Percentiles rank a stretch among this genome's conserved stretches.
phyloP scores from a whole-genome alignment of 2,329 filamentous ascomycete species.

The Verticillium albo-atrum region DNA sequence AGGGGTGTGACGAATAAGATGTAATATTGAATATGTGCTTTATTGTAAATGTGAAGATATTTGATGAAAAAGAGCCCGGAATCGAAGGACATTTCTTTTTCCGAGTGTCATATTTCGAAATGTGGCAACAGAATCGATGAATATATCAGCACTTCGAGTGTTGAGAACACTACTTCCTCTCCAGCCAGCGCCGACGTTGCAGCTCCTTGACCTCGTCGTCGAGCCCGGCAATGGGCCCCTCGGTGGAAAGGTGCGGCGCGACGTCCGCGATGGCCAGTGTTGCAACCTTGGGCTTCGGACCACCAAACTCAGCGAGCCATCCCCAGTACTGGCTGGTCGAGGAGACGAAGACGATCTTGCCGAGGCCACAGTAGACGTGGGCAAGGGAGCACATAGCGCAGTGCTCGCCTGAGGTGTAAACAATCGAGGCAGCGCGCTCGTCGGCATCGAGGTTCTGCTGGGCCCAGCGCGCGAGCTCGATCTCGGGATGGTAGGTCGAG shows the following conservation, averaged over 20 bases:
- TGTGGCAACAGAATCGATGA: no score
- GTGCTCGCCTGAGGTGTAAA: slow-evolving; percentile 33
- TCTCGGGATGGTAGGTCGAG: slow-evolving; percentile 28
- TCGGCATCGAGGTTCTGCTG: slow-evolving; percentile 27
- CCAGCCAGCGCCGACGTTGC: slow-evolving; percentile 11
- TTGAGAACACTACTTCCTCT: neutral
- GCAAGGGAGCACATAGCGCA: slow-evolving; percentile 31
- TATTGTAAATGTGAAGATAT: neutral
- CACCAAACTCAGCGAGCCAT: slow-evolving; percentile 23
- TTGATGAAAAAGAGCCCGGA: no score
- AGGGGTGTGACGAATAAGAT: neutral
- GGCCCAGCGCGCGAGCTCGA: slow-evolving; percentile 30
- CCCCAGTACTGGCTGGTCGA: slow-evolving; percentile 21
- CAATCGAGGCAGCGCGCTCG: slow-evolving; percentile 31
- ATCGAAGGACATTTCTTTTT: no score
- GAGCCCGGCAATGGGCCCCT: slow-evolving; percentile 23
- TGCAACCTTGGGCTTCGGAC: slow-evolving; percentile 12
- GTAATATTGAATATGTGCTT: neutral
- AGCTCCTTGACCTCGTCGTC: slow-evolving; percentile 22
- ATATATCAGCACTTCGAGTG: neutral
- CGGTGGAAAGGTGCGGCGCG: slow-evolving; percentile 19
- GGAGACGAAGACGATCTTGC: slow-evolving; percentile 26
- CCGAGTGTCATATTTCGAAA: no score
- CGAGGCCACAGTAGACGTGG: slow-evolving; percentile 28
- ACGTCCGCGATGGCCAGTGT: slow-evolving; percentile 23